Base-by-base conservation (phyloP, 495 filamentous ascomycete species). In the Talaromyces wortmannii region DNA sequence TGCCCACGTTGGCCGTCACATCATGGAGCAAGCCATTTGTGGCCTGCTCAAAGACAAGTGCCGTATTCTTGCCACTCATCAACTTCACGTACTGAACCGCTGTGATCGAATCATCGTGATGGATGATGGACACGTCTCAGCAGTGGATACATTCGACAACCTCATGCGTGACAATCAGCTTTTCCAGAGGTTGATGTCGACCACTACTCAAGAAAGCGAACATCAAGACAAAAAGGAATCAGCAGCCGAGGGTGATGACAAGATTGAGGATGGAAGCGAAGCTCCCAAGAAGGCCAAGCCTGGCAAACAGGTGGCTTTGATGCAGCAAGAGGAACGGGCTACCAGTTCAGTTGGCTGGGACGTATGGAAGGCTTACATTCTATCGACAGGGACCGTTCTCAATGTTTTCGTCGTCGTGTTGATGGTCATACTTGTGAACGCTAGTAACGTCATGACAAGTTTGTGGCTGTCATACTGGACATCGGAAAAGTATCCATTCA, bases 391-490 rank as follows among this genome's bases (percentile, higher is more conserved):
- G 6, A 82, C 78, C 43, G 74, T 90, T n/a, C 70, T 89, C 51
- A 87, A 90, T 47, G 82, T 78, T 0, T 73, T 88, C 0, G 43
- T 87, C 6, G 73, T 95, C 4, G 13, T 96, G 1, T 29, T 81
- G 12, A 66, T 94, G 6, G 77, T 96, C 6, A 66, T 86, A 2
- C 55, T 88, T 10, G 82, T 87, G 0, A 91, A 96, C 59, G 89
- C 84, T 15, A 81, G 85, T 52, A 96, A 94, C 63, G 91, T 98
- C 52, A 79, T 80, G 57, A 95, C 91, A 10, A 91, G 83, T 57
- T 69, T 98, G 51, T 98, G 92, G 92, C 82, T 97, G 10, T 90
- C 90, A 1, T 97, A 83, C 68, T 97, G 92, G 92, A 92, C 90
- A 0, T 83, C 82, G 6, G 67, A 89, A 64, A 88, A 87, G 58